These are phyloP conservation scores for Ogataea parapolymorpha DNA, from an alignment of 805 yeast genomes.

Conservation along the genomic window DNA sequence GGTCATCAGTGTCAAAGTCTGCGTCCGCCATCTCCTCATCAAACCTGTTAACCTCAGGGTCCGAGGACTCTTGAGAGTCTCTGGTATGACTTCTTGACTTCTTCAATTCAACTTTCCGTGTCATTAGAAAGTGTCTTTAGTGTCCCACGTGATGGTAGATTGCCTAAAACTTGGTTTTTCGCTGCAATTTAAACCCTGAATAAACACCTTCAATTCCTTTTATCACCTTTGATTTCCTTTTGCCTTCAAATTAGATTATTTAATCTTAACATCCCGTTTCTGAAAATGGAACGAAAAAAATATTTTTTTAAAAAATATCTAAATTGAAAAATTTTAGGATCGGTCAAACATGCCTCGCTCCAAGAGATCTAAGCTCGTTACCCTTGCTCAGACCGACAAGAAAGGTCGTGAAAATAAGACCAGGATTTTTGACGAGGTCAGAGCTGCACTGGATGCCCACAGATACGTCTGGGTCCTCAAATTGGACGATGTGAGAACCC, in stretches of 20 bases:
- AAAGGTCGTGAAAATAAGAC: constrained; percentile 93
- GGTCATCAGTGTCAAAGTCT: constrained; percentile 25
- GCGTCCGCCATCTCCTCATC: constrained; percentile 29
- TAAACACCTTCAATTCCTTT: constrained; percentile 7
- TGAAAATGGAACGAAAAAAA: constrained; percentile 14
- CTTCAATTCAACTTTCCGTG: constrained; percentile 6
- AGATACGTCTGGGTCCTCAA: constrained; percentile 81
- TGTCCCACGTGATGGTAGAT: background rate
- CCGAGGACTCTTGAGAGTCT: constrained; percentile 2
- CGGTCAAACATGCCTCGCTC: constrained; percentile 81
- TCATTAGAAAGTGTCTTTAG: constrained; percentile 1
- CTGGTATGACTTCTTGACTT: constrained; percentile 5
- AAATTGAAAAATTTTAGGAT: constrained; percentile 10
- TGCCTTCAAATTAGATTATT: constrained; percentile 7
- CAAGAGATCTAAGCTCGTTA: constrained; percentile 91
- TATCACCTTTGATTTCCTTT: constrained; percentile 13
- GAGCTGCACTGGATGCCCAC: constrained; percentile 73
- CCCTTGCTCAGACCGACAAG: constrained; percentile 93
- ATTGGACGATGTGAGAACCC: constrained; percentile 91
- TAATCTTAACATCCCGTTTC: constrained; percentile 11
- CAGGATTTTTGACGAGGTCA: constrained; percentile 85
- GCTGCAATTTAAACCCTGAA: background rate
- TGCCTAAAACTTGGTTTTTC: background rate
- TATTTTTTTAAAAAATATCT: constrained; percentile 7
- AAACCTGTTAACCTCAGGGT: constrained; percentile 20